Percentiles rank a stretch among this genome's conserved stretches.
Conservation (phyloP, 2,329 filamentous ascomycete species). For the Lachnellula occidentalis region DNA sequence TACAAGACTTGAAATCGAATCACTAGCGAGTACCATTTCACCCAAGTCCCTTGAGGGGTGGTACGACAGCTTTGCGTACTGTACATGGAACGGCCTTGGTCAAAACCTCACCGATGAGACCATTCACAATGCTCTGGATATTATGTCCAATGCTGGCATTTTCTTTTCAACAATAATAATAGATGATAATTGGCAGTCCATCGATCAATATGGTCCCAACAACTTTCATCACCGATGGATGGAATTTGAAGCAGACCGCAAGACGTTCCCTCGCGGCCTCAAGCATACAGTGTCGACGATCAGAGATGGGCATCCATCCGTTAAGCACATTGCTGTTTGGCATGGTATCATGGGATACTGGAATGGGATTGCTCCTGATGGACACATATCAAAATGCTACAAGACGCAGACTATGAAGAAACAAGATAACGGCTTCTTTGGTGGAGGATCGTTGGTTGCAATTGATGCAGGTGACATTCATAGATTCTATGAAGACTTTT, state of each 20-base stretch:
- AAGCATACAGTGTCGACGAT: constrained; percentile 3
- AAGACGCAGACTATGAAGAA: constrained; percentile 6
- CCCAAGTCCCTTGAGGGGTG: not conserved
- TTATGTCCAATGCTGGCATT: constrained; percentile 2
- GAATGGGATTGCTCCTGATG: constrained; percentile 12
- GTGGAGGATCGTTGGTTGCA: constrained; percentile 6
- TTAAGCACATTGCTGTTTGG: constrained; percentile 16
- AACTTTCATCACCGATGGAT: constrained; percentile 13
- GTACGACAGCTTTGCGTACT: constrained; percentile 10
- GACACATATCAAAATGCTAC: constrained; percentile 6
- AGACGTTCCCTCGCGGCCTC: constrained; percentile 12
- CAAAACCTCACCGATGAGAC: constrained; percentile 5
- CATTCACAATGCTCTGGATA: constrained; percentile 6
- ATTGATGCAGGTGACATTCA: constrained; percentile 8
- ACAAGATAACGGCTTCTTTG: constrained; percentile 11
- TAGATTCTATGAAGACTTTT: constrained; percentile 14
- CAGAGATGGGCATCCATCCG: constrained; percentile 3
- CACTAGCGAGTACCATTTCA: not conserved
- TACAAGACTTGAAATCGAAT: not conserved
- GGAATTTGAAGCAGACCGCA: constrained; percentile 9
- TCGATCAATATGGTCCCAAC: constrained; percentile 2
- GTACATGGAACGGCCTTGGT: constrained; percentile 15
- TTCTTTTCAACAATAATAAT: constrained; percentile 16
- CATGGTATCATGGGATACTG: constrained; percentile 16
- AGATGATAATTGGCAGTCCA: constrained; percentile 17